These are phyloP conservation scores for Bremia lactucae DNA, from an alignment of 352 stramenopile species.

Conservation along the genomic window DNA sequence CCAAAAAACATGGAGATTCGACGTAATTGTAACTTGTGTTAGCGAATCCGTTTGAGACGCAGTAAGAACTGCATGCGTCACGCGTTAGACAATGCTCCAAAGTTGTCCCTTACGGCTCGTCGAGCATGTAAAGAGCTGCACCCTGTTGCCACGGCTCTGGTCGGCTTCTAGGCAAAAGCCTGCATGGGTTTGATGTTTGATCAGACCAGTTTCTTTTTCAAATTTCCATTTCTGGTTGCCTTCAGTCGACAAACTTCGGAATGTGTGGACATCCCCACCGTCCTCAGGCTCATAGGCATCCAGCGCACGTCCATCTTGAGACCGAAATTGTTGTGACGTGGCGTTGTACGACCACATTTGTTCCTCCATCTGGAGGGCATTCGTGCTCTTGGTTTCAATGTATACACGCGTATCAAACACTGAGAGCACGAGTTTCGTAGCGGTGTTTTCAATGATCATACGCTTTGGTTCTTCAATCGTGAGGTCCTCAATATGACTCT, in stretches of 20 bases:
- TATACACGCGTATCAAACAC: slow-evolving; percentile 25
- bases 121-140: neutral
- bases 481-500: slow-evolving; percentile 41
- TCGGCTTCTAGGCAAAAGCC: slow-evolving; percentile 58
- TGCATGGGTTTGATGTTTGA: slow-evolving; percentile 30
- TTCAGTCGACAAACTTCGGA: slow-evolving; percentile 22
- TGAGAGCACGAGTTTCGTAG: slow-evolving; percentile 21
- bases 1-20: too few species aligned
- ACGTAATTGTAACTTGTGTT: too few species aligned
- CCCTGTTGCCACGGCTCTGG: neutral
- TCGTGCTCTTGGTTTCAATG: slow-evolving; percentile 27
- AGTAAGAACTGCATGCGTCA: too few species aligned
- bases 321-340: slow-evolving; percentile 37
- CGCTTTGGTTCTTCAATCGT: slow-evolving; percentile 23
- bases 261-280: slow-evolving; percentile 40
- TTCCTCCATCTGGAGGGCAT: slow-evolving; percentile 38
- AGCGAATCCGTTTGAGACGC: too few species aligned
- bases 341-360: slow-evolving; percentile 60
- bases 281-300: slow-evolving; percentile 51
- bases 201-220: slow-evolving; percentile 27
- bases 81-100: too few species aligned
- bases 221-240: slow-evolving; percentile 36
- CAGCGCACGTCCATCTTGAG: slow-evolving; percentile 51
- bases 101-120: neutral
- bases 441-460: slow-evolving; percentile 18